Base-by-base conservation (phyloP, 352 stramenopile genomes). In the Globisporangium cystogenes region DNA sequence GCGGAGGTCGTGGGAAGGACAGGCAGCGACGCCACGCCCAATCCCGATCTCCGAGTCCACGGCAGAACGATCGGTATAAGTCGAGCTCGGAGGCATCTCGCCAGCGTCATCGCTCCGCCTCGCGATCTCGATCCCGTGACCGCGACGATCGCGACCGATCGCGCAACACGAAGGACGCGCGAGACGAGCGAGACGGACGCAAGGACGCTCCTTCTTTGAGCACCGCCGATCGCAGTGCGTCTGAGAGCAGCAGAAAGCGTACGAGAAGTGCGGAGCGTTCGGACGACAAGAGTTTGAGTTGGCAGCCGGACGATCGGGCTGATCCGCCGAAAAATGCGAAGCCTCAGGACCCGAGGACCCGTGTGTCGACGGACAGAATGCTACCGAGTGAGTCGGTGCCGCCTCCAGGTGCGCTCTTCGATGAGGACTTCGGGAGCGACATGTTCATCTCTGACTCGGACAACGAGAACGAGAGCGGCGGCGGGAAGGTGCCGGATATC, bases 371-470 rank as follows among this genome's bases (percentile, higher is more conserved):
- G 27, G 20, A 27, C 23, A 48, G 6, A 35, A 8, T 12, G 11
- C 29, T 2, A 8, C 8, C 29, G 23, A 5, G 11, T 18, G 20
- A 29, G 7, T 33, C 45, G 0, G 11, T 23, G 11, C 27, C 40
- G 5, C 27, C 40, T 24, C 8, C 20, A 31, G 47, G 40, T 11
- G 20, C 55, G 26, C 41, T 53, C 7, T 52, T 53, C 23, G 55
- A 62, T 18, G 47, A 43, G 6, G 47, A n/a, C 21, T 51, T 31
- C 14, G 23, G 44, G 50, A 57, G 41, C 41, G 53, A 68, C 39
- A 57, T 65, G 24, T 81, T 70, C 46, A 81, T 87, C 46, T 70
- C 66, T 0, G 74, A 84, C 24, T 86, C 74, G 35, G 77, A 88
- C 26, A 55, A 70, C 20, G 73, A 79, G 18, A 48, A 57, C 7